Conservation (phyloP, 2,329 filamentous ascomycete species). For the Lachnellula suecica region DNA sequence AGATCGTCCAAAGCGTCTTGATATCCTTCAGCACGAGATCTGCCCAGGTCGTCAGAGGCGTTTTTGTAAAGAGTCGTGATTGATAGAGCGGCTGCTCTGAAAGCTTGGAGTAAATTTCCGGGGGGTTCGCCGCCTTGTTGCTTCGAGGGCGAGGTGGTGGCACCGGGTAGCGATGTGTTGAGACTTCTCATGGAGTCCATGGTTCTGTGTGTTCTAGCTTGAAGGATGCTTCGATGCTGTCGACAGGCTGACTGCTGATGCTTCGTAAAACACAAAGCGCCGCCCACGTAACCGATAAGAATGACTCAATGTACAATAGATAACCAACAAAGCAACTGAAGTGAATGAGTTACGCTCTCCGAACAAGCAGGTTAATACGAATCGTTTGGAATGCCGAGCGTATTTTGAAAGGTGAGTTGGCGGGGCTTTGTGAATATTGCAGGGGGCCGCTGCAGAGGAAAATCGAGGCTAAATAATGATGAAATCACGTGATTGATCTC, state of each 20-base stretch:
- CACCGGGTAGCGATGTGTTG: conserved; percentile 56
- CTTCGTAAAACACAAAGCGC: not conserved
- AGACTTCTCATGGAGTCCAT: conserved; percentile 67
- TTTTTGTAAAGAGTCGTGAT: conserved; percentile 97
- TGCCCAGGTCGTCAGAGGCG: conserved; percentile 74
- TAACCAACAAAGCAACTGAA: not conserved
- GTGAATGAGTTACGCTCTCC: not conserved
- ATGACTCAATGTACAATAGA: not conserved
- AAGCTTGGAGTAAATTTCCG: conserved; percentile 77
- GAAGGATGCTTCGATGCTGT: not conserved
- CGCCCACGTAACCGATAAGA: not conserved
- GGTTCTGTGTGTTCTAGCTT: conserved; percentile 8
- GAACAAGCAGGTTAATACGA: too few species aligned
- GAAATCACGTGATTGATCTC: too few species aligned
- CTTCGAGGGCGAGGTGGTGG: conserved; percentile 43
- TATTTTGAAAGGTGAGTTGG: not conserved
- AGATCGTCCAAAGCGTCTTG: conserved; percentile 93
- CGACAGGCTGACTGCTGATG: not conserved
- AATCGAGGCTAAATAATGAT: too few species aligned
- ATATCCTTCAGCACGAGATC: conserved; percentile 78
- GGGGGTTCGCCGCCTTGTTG: conserved; percentile 44
- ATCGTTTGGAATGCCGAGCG: too few species aligned
- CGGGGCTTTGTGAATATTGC: too few species aligned
- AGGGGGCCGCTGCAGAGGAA: conserved; percentile 5
- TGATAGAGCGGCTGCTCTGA: conserved; percentile 88